These are phyloP conservation scores for Venturia oleaginea DNA, from an alignment of 2,329 filamentous ascomycete genomes.

Conservation along the genomic window DNA sequence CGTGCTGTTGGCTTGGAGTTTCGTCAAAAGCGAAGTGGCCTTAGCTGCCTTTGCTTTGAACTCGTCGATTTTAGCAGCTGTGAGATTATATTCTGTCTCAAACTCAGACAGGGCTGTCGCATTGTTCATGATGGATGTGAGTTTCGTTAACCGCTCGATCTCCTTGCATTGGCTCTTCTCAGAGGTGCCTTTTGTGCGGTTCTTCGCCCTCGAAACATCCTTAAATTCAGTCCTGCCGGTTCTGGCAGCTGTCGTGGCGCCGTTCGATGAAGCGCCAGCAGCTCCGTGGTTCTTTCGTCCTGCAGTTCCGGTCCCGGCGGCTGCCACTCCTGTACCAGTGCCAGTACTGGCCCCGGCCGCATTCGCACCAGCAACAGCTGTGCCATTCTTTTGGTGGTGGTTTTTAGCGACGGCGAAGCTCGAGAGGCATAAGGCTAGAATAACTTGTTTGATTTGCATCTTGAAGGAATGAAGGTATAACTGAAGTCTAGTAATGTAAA, in stretches of 20 bases:
- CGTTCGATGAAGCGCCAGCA: neutral
- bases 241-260: neutral
- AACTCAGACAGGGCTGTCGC: conserved; percentile 23
- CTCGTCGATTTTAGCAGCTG: conserved; percentile 18
- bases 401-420: neutral
- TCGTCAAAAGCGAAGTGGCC: conserved; percentile 20
- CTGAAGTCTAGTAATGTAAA: neutral
- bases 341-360: neutral
- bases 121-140: conserved; percentile 22
- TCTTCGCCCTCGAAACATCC: neutral
- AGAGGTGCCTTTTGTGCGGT: neutral
- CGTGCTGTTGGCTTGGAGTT: conserved; percentile 22
- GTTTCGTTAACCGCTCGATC: conserved; percentile 19
- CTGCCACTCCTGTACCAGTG: neutral
- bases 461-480: neutral
- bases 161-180: conserved; percentile 18
- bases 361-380: neutral
- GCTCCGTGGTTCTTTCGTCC: neutral
- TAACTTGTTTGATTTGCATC: conserved; percentile 5
- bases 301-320: neutral
- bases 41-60: conserved; percentile 23
- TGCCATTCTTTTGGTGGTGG: neutral
- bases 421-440: conserved; percentile 9
- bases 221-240: neutral
- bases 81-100: conserved; percentile 21